phyloP scores from a whole-genome alignment of 305 asterid genomes.

The Fraxinus albicans region DNA sequence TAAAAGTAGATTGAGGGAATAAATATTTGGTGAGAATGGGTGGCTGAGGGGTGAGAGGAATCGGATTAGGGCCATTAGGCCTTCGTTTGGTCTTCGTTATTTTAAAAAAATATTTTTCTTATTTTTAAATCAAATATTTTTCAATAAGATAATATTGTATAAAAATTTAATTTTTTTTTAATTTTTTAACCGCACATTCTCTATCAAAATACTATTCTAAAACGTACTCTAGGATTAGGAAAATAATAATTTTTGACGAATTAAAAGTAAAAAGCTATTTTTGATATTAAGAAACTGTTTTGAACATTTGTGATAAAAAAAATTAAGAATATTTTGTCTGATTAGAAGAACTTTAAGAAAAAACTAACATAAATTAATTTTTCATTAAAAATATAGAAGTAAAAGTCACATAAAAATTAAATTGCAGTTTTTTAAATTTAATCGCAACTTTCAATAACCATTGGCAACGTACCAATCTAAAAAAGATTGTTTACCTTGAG shows the following conservation, averaged over 20 bases:
- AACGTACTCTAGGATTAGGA: slow-evolving; percentile 17
- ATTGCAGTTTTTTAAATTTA: too few species aligned
- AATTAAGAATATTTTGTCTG: not conserved
- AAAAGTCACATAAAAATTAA: too few species aligned
- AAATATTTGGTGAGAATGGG: not conserved
- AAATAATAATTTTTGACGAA: not conserved
- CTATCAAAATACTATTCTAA: too few species aligned
- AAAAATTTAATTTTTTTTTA: too few species aligned
- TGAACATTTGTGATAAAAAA: not conserved
- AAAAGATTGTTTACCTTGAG: too few species aligned
- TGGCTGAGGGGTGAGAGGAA: not conserved
- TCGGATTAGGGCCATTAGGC: not conserved
- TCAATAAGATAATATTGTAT: too few species aligned
- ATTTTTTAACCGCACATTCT: not conserved
- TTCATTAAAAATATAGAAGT: too few species aligned
- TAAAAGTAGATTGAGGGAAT: slow-evolving; percentile 10
- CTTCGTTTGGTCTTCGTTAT: not conserved
- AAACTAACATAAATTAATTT: too few species aligned
- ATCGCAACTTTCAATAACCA: too few species aligned
- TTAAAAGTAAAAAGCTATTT: not conserved
- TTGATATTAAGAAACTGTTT: not conserved
- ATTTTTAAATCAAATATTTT: too few species aligned
- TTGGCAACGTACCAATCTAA: too few species aligned
- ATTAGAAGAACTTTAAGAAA: too few species aligned
- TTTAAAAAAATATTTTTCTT: not conserved